Percentiles rank a stretch among this genome's conserved stretches.
These are phyloP conservation scores for Phytophthora lateralis DNA, from an alignment of 352 stramenopile species.

Conservation along the genomic window DNA sequence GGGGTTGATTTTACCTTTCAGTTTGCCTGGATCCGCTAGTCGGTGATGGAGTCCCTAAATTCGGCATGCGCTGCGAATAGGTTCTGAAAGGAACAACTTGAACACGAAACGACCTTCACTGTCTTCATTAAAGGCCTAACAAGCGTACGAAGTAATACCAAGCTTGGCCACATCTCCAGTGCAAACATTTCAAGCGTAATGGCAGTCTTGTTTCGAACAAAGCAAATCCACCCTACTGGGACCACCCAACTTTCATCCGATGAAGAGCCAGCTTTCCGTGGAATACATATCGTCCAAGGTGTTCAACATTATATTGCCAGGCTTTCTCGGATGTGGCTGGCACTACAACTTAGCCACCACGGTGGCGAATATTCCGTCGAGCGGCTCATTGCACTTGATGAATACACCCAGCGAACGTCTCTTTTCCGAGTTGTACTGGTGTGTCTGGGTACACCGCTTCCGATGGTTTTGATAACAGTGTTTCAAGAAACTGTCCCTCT, in stretches of 20 bases:
- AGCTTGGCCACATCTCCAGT: not conserved
- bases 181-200: not conserved
- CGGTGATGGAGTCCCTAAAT: too few species aligned
- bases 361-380: conserved; percentile 38
- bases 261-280: not conserved
- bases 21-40: too few species aligned
- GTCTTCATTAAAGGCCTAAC: not conserved
- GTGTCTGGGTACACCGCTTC: conserved; percentile 12
- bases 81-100: not conserved
- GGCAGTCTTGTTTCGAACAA: not conserved
- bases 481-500: conserved; percentile 13
- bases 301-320: not conserved
- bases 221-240: not conserved
- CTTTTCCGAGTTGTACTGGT: not conserved
- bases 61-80: too few species aligned
- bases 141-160: not conserved
- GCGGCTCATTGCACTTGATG: conserved; percentile 27
- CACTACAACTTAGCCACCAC: conserved; percentile 23
- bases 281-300: not conserved
- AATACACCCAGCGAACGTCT: conserved; percentile 19
- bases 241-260: not conserved
- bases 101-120: not conserved
- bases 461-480: not conserved
- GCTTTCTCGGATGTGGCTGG: not conserved
- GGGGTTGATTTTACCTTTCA: too few species aligned